Evolutionary conservation across 1,139 yeast species (phyloP), one percentile per base, ranked within the genome.

Genomic region (Hemisphaericaspora lyxosophila): DNA sequence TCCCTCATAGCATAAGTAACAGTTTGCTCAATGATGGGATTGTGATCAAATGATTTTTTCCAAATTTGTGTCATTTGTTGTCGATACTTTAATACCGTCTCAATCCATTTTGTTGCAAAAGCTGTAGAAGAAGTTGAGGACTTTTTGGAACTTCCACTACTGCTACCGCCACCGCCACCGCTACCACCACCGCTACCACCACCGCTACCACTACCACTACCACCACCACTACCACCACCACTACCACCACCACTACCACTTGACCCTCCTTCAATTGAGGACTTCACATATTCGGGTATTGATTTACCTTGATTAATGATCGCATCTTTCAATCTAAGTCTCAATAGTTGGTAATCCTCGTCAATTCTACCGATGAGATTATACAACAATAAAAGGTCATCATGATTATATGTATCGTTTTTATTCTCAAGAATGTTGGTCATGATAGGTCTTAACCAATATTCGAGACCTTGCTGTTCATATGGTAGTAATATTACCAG

Each of bases 61-160:
- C 78, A 60, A 2, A 88, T 65, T 5, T 40, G 36, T 34, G 74
- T 73, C 47, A 78, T 77, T 44, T 77, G 78, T n/a, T 63, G 63
- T 47, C 78, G 81, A 42, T 81, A 64, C 5, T 57, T 59, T 8
- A 88, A 59, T 2, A 86, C 72, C 15, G 75, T 67, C 33, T 79
- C 78, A 8, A 87, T 76, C 95, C 95, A 89, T 40, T 71, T 69
- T 4, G 78, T 68, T 0, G 96, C 92, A 47, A 77, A 77, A 4
- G 68, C 61, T 0, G 82, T 67, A 4, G 70, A 62, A 31, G 36
- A 35, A 2, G 39, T 39, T 35, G 18, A 45, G 15, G 31, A 33
- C 32, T 32, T 39, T 20, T 33, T 46, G 36, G 23, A 20, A 3
- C 23, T 11, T 3, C 23, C 23, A 20, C 31, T 41, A 37, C 37